Evolutionary conservation across 192 early-diverging fungal species (phyloP).

Genomic region (Coemansia brasiliensis): DNA sequence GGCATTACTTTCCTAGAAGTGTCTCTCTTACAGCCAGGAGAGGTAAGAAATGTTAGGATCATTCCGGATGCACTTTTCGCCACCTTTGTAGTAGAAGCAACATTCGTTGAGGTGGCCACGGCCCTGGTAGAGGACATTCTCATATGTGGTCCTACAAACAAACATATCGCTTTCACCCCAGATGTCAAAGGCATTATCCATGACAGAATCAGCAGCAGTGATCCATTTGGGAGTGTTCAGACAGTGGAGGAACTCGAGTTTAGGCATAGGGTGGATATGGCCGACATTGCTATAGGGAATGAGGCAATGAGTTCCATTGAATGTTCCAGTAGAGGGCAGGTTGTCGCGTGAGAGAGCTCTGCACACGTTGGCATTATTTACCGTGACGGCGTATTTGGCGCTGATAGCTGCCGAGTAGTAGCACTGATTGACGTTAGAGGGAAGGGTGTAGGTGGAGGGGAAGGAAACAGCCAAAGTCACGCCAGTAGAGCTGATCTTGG

Average conservation of each 20-base stretch:
- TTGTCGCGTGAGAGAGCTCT: neutral
- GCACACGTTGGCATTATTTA: neutral
- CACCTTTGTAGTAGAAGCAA: neutral
- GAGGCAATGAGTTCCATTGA: neutral
- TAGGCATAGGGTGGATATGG: neutral
- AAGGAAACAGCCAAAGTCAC: neutral
- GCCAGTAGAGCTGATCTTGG: neutral
- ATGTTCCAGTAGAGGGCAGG: neutral
- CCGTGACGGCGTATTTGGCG: neutral
- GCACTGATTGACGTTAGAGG: neutral
- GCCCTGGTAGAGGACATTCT: neutral
- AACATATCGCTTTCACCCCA: neutral
- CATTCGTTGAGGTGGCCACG: neutral
- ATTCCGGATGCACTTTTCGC: neutral
- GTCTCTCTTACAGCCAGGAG: neutral
- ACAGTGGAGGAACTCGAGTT: neutral
- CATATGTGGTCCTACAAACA: neutral
- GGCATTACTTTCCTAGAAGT: too few relatives aligned
- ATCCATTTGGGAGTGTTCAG: neutral
- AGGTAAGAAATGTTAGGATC: neutral
- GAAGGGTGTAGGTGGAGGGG: neutral
- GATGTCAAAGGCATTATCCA: conserved; percentile 1
- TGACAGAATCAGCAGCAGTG: neutral
- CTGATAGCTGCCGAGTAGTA: neutral
- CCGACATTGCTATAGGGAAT: neutral